A percentile compares a stretch with the other conserved stretches of the same genome.
These are phyloP conservation scores for Salvia miltiorrhiza DNA, from an alignment of 257 asterid genomes.

Conservation along the genomic window DNA sequence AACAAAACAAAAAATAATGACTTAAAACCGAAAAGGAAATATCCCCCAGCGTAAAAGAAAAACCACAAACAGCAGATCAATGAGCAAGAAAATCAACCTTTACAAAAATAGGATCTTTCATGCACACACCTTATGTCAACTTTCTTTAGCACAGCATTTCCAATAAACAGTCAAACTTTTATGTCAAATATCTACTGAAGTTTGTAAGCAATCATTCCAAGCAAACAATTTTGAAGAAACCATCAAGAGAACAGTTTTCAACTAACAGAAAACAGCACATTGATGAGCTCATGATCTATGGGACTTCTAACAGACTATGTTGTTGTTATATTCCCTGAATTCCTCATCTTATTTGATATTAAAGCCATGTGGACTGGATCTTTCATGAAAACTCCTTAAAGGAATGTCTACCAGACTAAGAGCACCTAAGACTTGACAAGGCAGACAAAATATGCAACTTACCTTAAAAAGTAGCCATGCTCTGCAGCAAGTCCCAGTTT, in stretches of 20 bases:
- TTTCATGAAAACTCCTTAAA: too few relatives aligned
- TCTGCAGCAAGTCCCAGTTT: constrained; percentile 88
- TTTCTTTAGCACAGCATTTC: too few relatives aligned
- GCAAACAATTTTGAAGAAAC: not conserved
- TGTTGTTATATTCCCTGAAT: not conserved
- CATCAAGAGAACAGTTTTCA: not conserved
- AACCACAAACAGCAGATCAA: too few relatives aligned
- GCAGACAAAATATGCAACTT: constrained; percentile 20
- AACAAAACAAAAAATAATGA: not conserved
- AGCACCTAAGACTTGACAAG: not conserved
- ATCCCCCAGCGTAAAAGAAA: too few relatives aligned
- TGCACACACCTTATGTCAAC: too few relatives aligned
- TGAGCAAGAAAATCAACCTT: too few relatives aligned
- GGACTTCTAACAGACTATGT: not conserved
- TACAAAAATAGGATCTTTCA: too few relatives aligned
- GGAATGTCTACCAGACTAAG: not conserved
- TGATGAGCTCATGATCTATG: not conserved
- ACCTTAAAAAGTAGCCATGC: constrained; percentile 92
- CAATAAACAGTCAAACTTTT: too few relatives aligned
- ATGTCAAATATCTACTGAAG: not conserved
- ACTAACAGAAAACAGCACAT: not conserved
- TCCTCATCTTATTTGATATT: not conserved
- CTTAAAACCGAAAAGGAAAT: not conserved
- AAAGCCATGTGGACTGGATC: not conserved
- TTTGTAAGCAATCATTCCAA: not conserved